Conservation (phyloP, 805 yeast species). For the Schwanniomyces vanrijiae region DNA sequence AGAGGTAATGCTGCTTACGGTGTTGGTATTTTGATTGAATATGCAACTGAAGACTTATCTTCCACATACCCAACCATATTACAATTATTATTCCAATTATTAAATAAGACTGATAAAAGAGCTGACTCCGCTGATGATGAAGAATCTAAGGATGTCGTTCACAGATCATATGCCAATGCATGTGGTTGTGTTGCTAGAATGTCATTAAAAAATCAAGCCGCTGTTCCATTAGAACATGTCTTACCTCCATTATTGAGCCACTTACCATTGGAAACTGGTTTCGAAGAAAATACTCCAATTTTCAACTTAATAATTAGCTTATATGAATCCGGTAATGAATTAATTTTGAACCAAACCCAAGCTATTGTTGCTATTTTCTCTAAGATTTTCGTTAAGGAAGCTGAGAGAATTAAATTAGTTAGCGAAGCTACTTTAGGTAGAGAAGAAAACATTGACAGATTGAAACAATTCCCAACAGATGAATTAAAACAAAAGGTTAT, state of each 20-base stretch:
- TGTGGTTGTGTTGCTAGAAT: constrained; percentile 96
- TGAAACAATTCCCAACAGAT: constrained; percentile 74
- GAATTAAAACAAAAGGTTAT: constrained; percentile 65
- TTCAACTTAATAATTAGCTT: constrained; percentile 73
- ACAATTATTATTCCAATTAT: constrained; percentile 75
- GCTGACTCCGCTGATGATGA: constrained; percentile 58
- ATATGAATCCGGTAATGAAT: constrained; percentile 60
- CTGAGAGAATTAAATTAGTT: constrained; percentile 67
- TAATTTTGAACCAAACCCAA: constrained; percentile 56
- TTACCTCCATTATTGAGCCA: constrained; percentile 75
- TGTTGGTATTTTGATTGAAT: constrained; percentile 71
- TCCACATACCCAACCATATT: constrained; percentile 68
- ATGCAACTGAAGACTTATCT: constrained; percentile 57
- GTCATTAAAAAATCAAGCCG: constrained; percentile 67
- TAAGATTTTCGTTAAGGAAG: constrained; percentile 70
- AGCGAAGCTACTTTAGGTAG: constrained; percentile 80
- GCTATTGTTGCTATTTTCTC: constrained; percentile 68
- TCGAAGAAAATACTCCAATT: constrained; percentile 91
- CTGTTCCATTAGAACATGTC: constrained; percentile 72
- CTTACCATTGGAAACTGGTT: constrained; percentile 84
- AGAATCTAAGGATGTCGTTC: constrained; percentile 74
- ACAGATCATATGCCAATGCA: constrained; percentile 88
- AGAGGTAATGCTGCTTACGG: constrained; percentile 97
- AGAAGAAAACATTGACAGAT: constrained; percentile 75
- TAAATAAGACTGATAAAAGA: constrained; percentile 60